Evolutionary conservation across 1,139 yeast species (phyloP), one percentile per base, ranked within the genome.

Genomic region (Geotrichum fermentans): DNA sequence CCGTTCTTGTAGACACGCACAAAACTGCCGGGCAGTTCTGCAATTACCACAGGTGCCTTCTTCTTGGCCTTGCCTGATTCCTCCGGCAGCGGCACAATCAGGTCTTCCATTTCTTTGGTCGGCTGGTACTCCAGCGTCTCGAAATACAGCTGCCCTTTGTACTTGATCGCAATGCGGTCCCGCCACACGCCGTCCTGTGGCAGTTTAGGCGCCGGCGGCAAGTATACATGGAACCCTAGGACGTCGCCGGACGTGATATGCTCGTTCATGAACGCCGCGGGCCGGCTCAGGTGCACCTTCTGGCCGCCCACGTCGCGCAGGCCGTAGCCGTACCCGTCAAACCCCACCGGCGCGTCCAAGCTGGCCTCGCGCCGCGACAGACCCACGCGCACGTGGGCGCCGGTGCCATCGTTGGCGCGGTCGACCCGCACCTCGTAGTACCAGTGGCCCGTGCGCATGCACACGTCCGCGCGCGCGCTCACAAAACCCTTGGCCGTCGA

Each of bases 331-430:
- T 89, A 92, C 0, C 90, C 94, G 65, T 92, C 97, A 61, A 79
- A 87, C 3, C 99, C 99, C 8, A 90, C 92, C 0, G 99, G 98
- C 0, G 96, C 96, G 57, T 92, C 97, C 44, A 90, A 68, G 48
- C 89, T 79, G 1, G 96, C 95, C 61, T 92, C 98, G 56, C 87
- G 74, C 50, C 97, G 71, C 0, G 83, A 83, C 40, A 90, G 60
- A 0, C 99, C 99, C 22, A 90, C 62, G 33, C 98, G 68, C 1
- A 90, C 90, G 64, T 90, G 95, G 2, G 67, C 67, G 6, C 47
- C 77, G 63, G 48, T 37, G 2, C 37, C 52, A 20, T 49, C 43
- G 28, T 40, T 52, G 18, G 77, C 78, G 42, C 68, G 70, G 8
- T 79, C 55, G 2, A 88, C 74, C 43, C 74, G 71, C 56, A 78